These are phyloP conservation scores for Phytophthora sojae DNA, from an alignment of 352 stramenopile species.

Conservation along the genomic window DNA sequence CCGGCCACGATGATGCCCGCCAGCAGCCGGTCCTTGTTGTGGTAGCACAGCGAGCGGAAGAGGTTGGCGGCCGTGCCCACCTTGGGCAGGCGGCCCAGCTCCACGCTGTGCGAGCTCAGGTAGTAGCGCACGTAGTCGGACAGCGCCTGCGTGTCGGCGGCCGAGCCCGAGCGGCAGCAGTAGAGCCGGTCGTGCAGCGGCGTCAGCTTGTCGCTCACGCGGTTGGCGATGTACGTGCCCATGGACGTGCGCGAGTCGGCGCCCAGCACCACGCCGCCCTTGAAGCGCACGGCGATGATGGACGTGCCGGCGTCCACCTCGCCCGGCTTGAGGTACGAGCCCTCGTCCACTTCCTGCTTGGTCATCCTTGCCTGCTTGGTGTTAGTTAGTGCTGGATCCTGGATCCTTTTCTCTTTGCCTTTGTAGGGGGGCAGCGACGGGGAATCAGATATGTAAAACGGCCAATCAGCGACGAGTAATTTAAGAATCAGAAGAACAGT, in stretches of 20 bases:
- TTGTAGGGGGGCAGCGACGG: not conserved
- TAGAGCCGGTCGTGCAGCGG: conserved; percentile 97
- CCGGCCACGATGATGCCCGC: conserved; percentile 98
- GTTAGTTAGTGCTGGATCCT: not conserved
- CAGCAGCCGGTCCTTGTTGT: conserved; percentile 97
- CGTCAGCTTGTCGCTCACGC: conserved; percentile 98
- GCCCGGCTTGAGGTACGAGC: conserved; percentile 80
- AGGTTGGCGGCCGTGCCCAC: conserved; percentile 98
- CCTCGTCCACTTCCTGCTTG: conserved; percentile 66
- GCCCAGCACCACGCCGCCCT: conserved; percentile 97
- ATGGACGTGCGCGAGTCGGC: conserved; percentile 95
- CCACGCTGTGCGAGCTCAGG: conserved; percentile 74
- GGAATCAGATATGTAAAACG: too few relatives aligned
- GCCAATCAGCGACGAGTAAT: too few relatives aligned
- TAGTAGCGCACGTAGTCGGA: conserved; percentile 88
- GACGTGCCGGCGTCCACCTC: conserved; percentile 97
- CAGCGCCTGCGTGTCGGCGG: conserved; percentile 97
- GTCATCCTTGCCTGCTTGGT: conserved; percentile 35
- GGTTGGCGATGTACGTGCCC: conserved; percentile 97
- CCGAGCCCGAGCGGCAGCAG: conserved; percentile 97
- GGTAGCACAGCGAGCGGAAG: conserved; percentile 97
- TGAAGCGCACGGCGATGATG: conserved; percentile 98
- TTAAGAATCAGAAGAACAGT: too few relatives aligned
- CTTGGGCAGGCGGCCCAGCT: conserved; percentile 92
- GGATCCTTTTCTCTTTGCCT: conserved; percentile 20